Conservation (phyloP, 345 rosid genomes). For the Rhodamnia argentea region DNA sequence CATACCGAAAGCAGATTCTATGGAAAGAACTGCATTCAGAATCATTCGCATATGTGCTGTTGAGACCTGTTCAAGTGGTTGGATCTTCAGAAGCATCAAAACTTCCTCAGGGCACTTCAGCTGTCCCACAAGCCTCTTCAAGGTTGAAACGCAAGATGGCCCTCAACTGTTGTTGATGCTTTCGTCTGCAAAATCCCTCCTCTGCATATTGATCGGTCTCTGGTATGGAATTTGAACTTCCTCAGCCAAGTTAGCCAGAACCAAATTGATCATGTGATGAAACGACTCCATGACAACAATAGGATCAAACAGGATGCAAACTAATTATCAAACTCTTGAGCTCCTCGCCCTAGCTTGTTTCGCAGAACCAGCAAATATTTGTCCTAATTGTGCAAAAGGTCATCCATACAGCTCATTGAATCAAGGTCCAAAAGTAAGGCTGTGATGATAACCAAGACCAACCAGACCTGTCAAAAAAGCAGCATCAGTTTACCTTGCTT, state of each 20-base stretch:
- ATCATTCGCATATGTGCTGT: not conserved
- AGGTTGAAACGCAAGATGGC: not conserved
- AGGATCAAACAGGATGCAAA: not conserved
- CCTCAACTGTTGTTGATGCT: not conserved
- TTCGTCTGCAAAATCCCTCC: not conserved
- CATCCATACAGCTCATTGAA: not conserved
- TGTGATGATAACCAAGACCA: not conserved
- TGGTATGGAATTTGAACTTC: not conserved
- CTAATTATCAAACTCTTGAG: not conserved
- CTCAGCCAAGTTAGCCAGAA: not conserved
- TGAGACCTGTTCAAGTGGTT: not conserved
- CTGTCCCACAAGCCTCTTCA: not conserved
- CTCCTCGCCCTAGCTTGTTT: too few species aligned
- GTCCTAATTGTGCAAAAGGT: too few species aligned
- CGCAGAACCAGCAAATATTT: too few species aligned
- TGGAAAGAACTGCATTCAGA: too few species aligned
- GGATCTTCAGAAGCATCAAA: not conserved
- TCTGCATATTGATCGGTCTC: not conserved
- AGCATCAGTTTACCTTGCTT: not conserved
- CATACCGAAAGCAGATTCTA: not conserved
- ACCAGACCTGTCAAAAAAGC: not conserved
- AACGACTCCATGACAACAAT: not conserved
- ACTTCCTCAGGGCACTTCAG: not conserved
- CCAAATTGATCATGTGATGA: not conserved
- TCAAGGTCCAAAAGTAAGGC: too few species aligned